Evolutionary conservation across 192 early-diverging fungal species (phyloP).

Genomic region (Rhizoclosmatium globosum): DNA sequence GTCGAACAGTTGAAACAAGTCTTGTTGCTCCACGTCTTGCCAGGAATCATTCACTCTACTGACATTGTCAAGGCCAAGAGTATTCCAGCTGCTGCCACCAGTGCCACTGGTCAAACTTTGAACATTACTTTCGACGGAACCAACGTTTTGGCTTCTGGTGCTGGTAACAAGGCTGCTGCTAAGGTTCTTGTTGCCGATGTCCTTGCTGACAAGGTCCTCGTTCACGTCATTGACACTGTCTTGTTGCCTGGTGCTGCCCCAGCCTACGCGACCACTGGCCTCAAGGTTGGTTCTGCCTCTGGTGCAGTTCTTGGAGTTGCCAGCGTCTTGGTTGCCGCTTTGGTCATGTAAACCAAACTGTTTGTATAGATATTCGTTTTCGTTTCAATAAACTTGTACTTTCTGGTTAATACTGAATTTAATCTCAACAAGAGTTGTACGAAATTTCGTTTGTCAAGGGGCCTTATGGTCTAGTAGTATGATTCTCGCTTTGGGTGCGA

Average conservation of each 20-base stretch:
- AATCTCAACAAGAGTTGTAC: too few species aligned
- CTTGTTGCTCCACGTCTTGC: slow-evolving; percentile 46
- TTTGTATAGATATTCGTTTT: background rate
- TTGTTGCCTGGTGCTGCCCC: slow-evolving; percentile 41
- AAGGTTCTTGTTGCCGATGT: slow-evolving; percentile 53
- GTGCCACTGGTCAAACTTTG: slow-evolving; percentile 25
- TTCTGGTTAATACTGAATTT: too few species aligned
- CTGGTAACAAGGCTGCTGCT: slow-evolving; percentile 46
- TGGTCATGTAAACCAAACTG: too few species aligned
- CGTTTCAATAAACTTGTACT: too few species aligned
- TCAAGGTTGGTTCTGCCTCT: background rate
- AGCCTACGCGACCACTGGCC: background rate
- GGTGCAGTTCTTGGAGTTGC: background rate
- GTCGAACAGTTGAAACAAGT: slow-evolving; percentile 43
- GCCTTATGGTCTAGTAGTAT: too few species aligned
- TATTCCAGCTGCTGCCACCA: slow-evolving; percentile 5
- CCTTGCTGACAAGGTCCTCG: slow-evolving; percentile 40
- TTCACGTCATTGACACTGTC: slow-evolving; percentile 61
- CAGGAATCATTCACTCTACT: slow-evolving; percentile 1
- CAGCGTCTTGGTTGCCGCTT: background rate
- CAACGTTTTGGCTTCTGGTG: slow-evolving; percentile 42
- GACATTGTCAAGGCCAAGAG: slow-evolving; percentile 3
- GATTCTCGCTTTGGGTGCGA: too few species aligned
- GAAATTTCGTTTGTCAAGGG: too few species aligned
- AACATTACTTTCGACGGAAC: slow-evolving; percentile 24